A percentile compares a stretch with the other conserved stretches of the same genome.
Evolutionary conservation across 2,329 filamentous ascomycete species (phyloP).

Genomic region (Penicillium sp.): DNA sequence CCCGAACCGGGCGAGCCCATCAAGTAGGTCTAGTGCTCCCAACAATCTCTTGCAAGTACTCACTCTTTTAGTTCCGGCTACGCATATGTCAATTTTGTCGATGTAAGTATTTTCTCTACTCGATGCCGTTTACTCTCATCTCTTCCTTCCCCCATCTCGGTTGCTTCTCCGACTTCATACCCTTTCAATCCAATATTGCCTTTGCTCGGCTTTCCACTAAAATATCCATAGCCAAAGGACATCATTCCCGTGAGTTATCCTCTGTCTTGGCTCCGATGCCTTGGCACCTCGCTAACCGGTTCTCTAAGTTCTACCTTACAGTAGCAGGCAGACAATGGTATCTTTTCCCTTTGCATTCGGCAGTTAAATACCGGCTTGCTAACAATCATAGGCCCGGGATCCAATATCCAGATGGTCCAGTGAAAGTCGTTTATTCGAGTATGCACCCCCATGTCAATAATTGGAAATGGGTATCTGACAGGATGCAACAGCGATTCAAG

Average conservation of each 20-base stretch:
- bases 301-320: conserved; percentile 64
- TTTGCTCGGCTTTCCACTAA: conserved; percentile 36
- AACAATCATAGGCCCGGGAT: conserved; percentile 64
- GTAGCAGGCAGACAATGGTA: conserved; percentile 69
- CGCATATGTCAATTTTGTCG: conserved; percentile 91
- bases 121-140: background rate
- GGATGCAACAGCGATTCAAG: too few species aligned
- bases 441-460: too few species aligned
- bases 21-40: conserved; percentile 56
- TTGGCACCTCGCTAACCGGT: conserved; percentile 1
- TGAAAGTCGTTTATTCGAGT: conserved; percentile 95
- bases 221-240: conserved; percentile 57
- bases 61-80: conserved; percentile 71
- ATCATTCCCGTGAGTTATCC: conserved; percentile 71
- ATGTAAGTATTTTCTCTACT: conserved; percentile 52
- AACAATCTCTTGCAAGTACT: background rate
- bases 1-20: too few species aligned
- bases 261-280: background rate
- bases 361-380: conserved; percentile 5
- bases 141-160: too few species aligned
- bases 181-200: background rate
- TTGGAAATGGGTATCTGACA: too few species aligned
- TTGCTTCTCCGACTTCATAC: background rate
- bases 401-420: conserved; percentile 61
- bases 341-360: conserved; percentile 4